Evolutionary conservation across 108 stramenopile species (phyloP).

Genomic region (Bacterosira constricta): DNA sequence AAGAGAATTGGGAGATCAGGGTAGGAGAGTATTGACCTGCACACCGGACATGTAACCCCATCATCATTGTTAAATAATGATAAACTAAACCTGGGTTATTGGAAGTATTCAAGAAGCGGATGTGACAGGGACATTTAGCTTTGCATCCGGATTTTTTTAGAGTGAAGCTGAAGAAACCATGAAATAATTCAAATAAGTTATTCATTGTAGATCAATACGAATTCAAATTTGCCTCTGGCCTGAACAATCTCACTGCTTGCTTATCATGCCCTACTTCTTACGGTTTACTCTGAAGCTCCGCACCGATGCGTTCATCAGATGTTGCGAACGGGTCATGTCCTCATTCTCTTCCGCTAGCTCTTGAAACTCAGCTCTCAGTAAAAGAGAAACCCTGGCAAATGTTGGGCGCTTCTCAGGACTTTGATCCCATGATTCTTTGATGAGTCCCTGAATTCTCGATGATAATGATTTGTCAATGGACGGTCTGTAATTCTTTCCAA

Average conservation of each 20-base stretch:
- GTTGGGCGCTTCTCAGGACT: slow-evolving; percentile 40
- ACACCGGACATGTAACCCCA: too few species aligned
- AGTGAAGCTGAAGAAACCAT: too few species aligned
- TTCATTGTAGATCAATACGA: background rate
- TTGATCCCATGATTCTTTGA: slow-evolving; percentile 42
- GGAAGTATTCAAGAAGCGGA: too few species aligned
- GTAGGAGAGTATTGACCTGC: too few species aligned
- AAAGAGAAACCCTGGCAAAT: slow-evolving; percentile 36
- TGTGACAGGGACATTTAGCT: too few species aligned
- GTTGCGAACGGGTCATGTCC: slow-evolving; percentile 10
- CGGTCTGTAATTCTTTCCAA: slow-evolving; percentile 27
- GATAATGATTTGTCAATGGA: slow-evolving; percentile 27
- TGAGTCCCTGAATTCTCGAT: slow-evolving; percentile 26
- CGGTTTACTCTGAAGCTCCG: slow-evolving; percentile 19
- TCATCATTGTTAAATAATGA: too few species aligned
- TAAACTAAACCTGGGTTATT: too few species aligned
- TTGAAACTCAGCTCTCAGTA: slow-evolving; percentile 23
- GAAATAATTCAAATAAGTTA: background rate
- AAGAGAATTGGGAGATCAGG: too few species aligned
- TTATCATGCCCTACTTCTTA: background rate
- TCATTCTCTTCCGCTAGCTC: background rate
- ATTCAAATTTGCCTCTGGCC: background rate
- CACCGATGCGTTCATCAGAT: slow-evolving; percentile 21
- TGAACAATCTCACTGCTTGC: background rate
- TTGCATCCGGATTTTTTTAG: too few species aligned